Conservation (phyloP, 306 rosid genomes). For the Cyamopsis tetragonoloba region DNA sequence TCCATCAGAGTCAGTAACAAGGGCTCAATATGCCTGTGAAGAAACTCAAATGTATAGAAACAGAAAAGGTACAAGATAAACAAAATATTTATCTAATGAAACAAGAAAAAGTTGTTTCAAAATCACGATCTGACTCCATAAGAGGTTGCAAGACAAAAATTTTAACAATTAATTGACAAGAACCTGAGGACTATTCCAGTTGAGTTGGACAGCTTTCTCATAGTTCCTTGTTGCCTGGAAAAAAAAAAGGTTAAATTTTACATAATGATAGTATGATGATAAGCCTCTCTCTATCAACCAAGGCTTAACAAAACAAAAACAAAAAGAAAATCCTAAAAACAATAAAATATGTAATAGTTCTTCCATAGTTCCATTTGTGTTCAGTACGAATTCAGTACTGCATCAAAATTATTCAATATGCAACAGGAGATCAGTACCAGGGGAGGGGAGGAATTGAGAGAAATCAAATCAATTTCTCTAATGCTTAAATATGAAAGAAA, state of each 20-base stretch:
- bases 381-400: slow-evolving; percentile 3
- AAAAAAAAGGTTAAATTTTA: slow-evolving; percentile 30
- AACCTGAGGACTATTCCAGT: slow-evolving; percentile 99
- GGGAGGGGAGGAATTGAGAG: neutral
- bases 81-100: neutral
- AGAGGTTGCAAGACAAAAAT: slow-evolving; percentile 10
- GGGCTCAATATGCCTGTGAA: slow-evolving; percentile 5
- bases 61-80: neutral
- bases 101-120: neutral
- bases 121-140: neutral
- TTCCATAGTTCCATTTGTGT: neutral
- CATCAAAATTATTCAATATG: slow-evolving; percentile 1
- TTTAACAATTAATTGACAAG: slow-evolving; percentile 20
- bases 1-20: slow-evolving; percentile 26
- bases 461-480: neutral
- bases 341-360: slow-evolving; percentile 5
- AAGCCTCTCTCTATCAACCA: slow-evolving; percentile 18
- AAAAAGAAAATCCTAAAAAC: too few species aligned
- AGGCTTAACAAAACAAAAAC: neutral
- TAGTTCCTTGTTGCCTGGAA: slow-evolving; percentile 87
- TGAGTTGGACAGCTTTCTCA: slow-evolving; percentile 91
- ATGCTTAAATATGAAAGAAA: neutral
- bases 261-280: neutral
- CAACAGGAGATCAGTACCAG: neutral
- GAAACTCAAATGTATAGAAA: slow-evolving; percentile 11